Evolutionary conservation across 1,139 yeast genomes (phyloP).

Genomic region (Blastobotrys proliferans): DNA sequence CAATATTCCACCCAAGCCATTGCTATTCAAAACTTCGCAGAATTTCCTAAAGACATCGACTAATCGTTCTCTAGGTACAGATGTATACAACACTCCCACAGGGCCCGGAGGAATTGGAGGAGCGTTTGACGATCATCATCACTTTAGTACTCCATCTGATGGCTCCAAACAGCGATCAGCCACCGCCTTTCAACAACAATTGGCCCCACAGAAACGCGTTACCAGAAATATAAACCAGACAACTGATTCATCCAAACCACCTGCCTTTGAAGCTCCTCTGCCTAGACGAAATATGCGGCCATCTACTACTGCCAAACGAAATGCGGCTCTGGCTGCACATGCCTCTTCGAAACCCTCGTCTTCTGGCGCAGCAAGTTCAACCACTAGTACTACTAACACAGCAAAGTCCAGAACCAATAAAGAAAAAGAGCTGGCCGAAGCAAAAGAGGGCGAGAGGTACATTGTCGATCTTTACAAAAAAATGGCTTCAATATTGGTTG

Average conservation of each 20-base stretch:
- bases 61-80: too few relatives aligned
- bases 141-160: constrained; percentile 18
- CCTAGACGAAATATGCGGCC: constrained; percentile 12
- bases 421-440: constrained; percentile 1
- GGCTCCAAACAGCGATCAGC: constrained; percentile 13
- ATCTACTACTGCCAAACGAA: constrained; percentile 11
- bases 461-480: constrained; percentile 51
- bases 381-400: constrained; percentile 2
- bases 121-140: constrained; percentile 3
- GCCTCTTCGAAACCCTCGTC: constrained; percentile 1
- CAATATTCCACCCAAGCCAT: constrained; percentile 5
- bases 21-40: constrained; percentile 20
- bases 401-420: background rate
- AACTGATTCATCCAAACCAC: constrained; percentile 4
- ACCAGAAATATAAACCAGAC: constrained; percentile 17
- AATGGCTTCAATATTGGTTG: constrained; percentile 63
- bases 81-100: constrained; percentile 17
- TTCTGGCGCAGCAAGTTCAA: background rate
- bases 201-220: constrained; percentile 27
- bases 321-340: too few relatives aligned
- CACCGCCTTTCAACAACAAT: too few relatives aligned
- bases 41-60: constrained; percentile 9
- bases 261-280: constrained; percentile 12
- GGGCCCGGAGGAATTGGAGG: constrained; percentile 8
- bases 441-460: constrained; percentile 29